Conservation (phyloP, 2,329 filamentous ascomycete genomes). For the Gliomastix tumulicola region DNA sequence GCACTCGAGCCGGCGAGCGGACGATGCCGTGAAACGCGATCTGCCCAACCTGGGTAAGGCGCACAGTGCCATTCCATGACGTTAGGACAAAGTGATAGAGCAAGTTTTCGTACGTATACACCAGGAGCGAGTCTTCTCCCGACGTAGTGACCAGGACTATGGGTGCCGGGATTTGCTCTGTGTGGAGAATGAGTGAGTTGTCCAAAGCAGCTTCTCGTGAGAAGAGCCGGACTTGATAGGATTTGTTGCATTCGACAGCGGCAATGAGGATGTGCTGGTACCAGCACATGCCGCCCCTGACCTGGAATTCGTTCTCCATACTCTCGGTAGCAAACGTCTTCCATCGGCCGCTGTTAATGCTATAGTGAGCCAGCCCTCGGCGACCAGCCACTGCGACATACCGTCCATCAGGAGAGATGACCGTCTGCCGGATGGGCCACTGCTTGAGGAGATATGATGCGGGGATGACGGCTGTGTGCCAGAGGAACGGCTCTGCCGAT, state of each 20-base stretch:
- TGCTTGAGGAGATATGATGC: slow-evolving; percentile 80
- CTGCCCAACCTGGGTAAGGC: slow-evolving; percentile 88
- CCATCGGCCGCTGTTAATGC: slow-evolving; percentile 89
- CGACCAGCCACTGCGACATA: slow-evolving; percentile 96
- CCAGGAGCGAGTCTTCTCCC: slow-evolving; percentile 87
- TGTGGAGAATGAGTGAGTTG: slow-evolving; percentile 64
- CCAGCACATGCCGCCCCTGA: slow-evolving; percentile 97
- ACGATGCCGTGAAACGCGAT: slow-evolving; percentile 98
- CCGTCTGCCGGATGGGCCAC: slow-evolving; percentile 84
- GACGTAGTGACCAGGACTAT: slow-evolving; percentile 87
- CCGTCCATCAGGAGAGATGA: slow-evolving; percentile 84
- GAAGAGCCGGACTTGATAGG: slow-evolving; percentile 84
- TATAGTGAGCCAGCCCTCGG: slow-evolving; percentile 90
- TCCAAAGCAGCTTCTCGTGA: slow-evolving; percentile 79
- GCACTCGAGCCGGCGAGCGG: slow-evolving; percentile 82
- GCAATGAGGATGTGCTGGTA: slow-evolving; percentile 92
- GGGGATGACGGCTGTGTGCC: slow-evolving; percentile 88
- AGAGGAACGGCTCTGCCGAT: slow-evolving; percentile 86
- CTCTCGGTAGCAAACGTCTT: slow-evolving; percentile 81
- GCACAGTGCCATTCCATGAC: slow-evolving; percentile 59
- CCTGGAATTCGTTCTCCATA: slow-evolving; percentile 83
- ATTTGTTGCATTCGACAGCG: slow-evolving; percentile 73
- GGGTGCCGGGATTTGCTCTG: slow-evolving; percentile 71
- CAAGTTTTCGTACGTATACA: slow-evolving; percentile 95
- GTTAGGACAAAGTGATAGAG: slow-evolving; percentile 93